Percentiles rank a stretch among this genome's conserved stretches.
Conservation (phyloP, 75 land plant species). For the Selaginella moellendorffii region DNA sequence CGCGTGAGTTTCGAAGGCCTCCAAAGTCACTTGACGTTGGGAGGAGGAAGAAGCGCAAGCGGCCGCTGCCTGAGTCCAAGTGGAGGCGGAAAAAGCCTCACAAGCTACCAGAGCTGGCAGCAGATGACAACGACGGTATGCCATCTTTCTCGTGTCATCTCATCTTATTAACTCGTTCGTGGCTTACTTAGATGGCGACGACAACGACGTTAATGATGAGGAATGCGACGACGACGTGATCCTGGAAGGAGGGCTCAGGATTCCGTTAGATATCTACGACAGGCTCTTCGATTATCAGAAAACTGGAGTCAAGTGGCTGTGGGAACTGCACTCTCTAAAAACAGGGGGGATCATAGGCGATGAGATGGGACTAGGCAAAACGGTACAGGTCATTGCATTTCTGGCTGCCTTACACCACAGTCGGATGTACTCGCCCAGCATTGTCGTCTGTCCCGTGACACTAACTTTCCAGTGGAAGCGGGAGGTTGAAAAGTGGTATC, state of each 20-base stretch:
- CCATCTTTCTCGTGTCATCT: not conserved
- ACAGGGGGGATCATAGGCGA: constrained; percentile 97
- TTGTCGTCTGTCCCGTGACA: constrained; percentile 83
- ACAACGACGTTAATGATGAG: constrained; percentile 6
- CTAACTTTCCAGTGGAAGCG: constrained; percentile 88
- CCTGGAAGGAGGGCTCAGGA: constrained; percentile 83
- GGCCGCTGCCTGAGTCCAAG: constrained; percentile 60
- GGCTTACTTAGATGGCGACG: not conserved
- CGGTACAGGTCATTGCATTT: constrained; percentile 82
- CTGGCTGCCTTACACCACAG: constrained; percentile 83
- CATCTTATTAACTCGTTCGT: not conserved
- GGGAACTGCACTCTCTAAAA: constrained; percentile 95
- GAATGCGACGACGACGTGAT: constrained; percentile 25
- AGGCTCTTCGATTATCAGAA: constrained; percentile 90
- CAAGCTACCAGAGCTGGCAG: no score
- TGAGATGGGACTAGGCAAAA: constrained; percentile 99
- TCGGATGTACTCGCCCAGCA: constrained; percentile 74
- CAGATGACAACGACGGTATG: not conserved
- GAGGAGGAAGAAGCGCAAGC: constrained; percentile 27
- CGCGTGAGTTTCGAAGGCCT: constrained; percentile 58
- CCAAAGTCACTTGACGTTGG: constrained; percentile 24
- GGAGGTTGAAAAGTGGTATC: constrained; percentile 83
- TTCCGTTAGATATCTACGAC: constrained; percentile 47
- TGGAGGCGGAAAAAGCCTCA: constrained; percentile 38
- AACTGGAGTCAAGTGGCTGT: constrained; percentile 94